A percentile compares a stretch with the other conserved stretches of the same genome.
Conservation (phyloP, 768 basidiomycete species). For the Phaffia australis region DNA sequence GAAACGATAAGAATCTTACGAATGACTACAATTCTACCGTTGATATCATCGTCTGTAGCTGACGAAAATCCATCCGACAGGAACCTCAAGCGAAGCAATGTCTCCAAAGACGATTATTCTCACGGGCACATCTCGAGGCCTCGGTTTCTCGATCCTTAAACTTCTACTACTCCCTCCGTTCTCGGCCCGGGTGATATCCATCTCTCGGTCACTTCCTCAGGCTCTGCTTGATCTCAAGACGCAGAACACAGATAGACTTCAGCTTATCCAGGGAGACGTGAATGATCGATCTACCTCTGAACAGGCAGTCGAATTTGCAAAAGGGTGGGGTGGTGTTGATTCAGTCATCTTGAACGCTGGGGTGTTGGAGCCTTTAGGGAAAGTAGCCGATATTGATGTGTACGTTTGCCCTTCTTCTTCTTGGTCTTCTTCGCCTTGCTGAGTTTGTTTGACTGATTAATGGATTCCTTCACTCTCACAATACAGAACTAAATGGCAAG, state of each 20-base stretch:
- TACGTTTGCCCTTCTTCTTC: not conserved
- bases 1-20: no score
- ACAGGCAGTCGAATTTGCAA: slow-evolving; percentile 4
- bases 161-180: slow-evolving; percentile 10
- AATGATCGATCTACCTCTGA: not conserved
- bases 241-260: slow-evolving; percentile 4
- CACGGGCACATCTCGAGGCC: slow-evolving; percentile 16
- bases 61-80: no score
- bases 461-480: not conserved
- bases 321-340: slow-evolving; percentile 10
- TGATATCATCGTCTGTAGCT: no score
- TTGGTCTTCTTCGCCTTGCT: not conserved
- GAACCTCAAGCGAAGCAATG: no score
- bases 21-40: no score
- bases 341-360: slow-evolving; percentile 18
- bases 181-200: slow-evolving; percentile 3
- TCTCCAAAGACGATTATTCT: slow-evolving; percentile 8
- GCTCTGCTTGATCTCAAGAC: slow-evolving; percentile 8
- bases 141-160: slow-evolving; percentile 13
- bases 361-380: slow-evolving; percentile 13
- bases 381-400: slow-evolving; percentile 21
- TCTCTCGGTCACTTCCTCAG: slow-evolving; percentile 19
- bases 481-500: slow-evolving; percentile 3
- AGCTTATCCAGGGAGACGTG: slow-evolving; percentile 21
- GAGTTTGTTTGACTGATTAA: not conserved